These are phyloP conservation scores for Pseudozyma tsukubaensis DNA, from an alignment of 1,284 basidiomycete genomes.

Conservation along the genomic window DNA sequence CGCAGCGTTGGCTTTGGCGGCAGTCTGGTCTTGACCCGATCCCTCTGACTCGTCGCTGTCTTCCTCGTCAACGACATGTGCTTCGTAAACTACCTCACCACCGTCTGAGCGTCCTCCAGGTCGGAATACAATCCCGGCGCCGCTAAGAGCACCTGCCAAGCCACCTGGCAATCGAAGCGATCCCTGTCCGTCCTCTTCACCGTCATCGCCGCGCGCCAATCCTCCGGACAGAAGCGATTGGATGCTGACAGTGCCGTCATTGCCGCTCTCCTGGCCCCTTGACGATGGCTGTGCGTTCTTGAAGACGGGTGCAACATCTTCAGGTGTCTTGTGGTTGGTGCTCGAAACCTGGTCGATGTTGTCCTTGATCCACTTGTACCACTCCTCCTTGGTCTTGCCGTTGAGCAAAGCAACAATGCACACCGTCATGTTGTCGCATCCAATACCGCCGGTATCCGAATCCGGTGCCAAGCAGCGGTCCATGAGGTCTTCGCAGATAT, in stretches of 20 bases:
- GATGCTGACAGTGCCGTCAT: constrained; percentile 55
- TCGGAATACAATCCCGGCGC: constrained; percentile 63
- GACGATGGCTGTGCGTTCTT: constrained; percentile 71
- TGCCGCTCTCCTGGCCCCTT: constrained; percentile 25
- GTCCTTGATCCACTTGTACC: constrained; percentile 90
- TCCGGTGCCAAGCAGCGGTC: constrained; percentile 94
- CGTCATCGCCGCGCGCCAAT: constrained; percentile 53
- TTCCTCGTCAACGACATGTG: constrained; percentile 61
- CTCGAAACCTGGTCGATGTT: constrained; percentile 77
- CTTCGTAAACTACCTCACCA: constrained; percentile 62
- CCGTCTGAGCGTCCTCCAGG: constrained; percentile 56
- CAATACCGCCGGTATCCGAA: constrained; percentile 90
- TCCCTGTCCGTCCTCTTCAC: constrained; percentile 44
- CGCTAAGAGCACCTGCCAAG: constrained; percentile 57
- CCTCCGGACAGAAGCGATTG: constrained; percentile 64
- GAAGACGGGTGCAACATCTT: constrained; percentile 70
- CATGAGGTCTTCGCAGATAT: constrained; percentile 90
- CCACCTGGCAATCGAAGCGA: constrained; percentile 50
- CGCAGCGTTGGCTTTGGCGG: constrained; percentile 5
- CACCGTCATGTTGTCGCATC: constrained; percentile 99
- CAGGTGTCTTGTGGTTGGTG: constrained; percentile 79
- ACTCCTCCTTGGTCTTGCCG: constrained; percentile 88
- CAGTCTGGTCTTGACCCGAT: constrained; percentile 20
- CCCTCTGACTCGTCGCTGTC: constrained; percentile 48
- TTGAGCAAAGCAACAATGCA: constrained; percentile 88